A percentile compares a stretch with the other conserved stretches of the same genome.
phyloP scores from a whole-genome alignment of 495 filamentous ascomycete genomes.

The Tricharina praecox region DNA sequence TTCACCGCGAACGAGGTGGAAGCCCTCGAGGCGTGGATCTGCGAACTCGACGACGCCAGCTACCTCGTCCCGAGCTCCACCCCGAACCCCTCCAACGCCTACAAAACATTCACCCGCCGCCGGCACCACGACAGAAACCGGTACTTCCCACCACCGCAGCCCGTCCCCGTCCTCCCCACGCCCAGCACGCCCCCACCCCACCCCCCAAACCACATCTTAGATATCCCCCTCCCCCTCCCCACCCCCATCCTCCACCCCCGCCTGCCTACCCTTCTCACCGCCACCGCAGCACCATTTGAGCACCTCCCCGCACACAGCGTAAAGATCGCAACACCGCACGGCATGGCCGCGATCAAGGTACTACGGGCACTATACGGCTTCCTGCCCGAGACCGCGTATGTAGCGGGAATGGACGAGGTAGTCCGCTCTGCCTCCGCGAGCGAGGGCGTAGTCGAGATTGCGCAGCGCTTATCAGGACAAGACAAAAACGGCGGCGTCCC shows the following conservation, averaged over 20 bases:
- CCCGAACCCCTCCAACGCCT: neutral
- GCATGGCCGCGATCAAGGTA: constrained; percentile 18
- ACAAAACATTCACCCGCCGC: constrained; percentile 7
- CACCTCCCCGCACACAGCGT: constrained; percentile 10
- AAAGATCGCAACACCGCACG: constrained; percentile 8
- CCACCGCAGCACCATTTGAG: constrained; percentile 13
- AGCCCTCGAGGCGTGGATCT: constrained; percentile 30
- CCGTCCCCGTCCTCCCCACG: neutral
- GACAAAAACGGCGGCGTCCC: constrained; percentile 5
- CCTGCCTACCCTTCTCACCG: constrained; percentile 4
- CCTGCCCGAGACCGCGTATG: constrained; percentile 12
- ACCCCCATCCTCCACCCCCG: neutral
- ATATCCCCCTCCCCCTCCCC: neutral
- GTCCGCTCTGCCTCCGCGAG: neutral
- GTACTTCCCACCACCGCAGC: no score
- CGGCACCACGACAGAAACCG: no score
- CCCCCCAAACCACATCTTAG: neutral
- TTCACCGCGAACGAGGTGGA: constrained; percentile 32
- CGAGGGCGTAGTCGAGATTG: constrained; percentile 12
- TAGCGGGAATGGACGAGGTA: constrained; percentile 20
- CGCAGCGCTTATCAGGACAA: no score
- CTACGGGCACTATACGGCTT: constrained; percentile 24
- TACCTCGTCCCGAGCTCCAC: constrained; percentile 5
- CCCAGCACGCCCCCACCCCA: neutral
- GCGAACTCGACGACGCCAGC: constrained; percentile 9